Evolutionary conservation across 78 protist species (phyloP), one percentile per base, ranked within the genome.

Genomic region (Trichosphaerium sp.): DNA sequence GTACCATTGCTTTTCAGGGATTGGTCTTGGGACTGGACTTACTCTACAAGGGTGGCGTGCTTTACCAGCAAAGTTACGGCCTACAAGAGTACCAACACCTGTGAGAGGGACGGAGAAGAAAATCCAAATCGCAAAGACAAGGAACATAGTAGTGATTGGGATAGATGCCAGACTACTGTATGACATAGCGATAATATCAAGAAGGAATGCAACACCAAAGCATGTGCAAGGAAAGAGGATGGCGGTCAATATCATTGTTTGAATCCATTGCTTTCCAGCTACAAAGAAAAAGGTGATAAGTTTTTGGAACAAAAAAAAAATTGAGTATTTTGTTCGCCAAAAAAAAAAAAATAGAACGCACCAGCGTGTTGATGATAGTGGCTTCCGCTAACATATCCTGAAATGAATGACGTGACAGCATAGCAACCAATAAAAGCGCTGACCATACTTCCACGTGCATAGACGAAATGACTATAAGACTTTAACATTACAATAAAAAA

Each of bases 51-150:
- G 82, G 61, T 4, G 25, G 41, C 52, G 39, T 25, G 67, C 8
- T 21, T 0, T 1, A 18, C 77, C 67, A 37, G 64, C 15, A 11
- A 15, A 23, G 66, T 82, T 74, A 28, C 94, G 82, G 10, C 93
- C 90, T 21, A 79, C 37, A 18, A 88, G 26, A 2, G 89, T 77
- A 42, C 98, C 98, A 7, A 84, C 51, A 4, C 90, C 42, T 21
- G 80, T 74, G 35, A 94, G 84, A 10, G 98, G 96, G 26, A 66
- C 8, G 2, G 82, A 29, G 18, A 85, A 56, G 26, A 92, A 69
- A 15, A 74, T 10, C 82, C 93, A 84, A 43, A 92, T 60, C 61
- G 47, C 21, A 5, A 54, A 0, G 31, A 86, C 23, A 5, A 37
- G 42, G 32, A 80, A 0, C 41, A 61, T 40, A 11, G 3, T 6